Percentiles rank a stretch among this genome's conserved stretches.
Conservation (phyloP, 2,329 filamentous ascomycete species). For the Alternaria arborescens region DNA sequence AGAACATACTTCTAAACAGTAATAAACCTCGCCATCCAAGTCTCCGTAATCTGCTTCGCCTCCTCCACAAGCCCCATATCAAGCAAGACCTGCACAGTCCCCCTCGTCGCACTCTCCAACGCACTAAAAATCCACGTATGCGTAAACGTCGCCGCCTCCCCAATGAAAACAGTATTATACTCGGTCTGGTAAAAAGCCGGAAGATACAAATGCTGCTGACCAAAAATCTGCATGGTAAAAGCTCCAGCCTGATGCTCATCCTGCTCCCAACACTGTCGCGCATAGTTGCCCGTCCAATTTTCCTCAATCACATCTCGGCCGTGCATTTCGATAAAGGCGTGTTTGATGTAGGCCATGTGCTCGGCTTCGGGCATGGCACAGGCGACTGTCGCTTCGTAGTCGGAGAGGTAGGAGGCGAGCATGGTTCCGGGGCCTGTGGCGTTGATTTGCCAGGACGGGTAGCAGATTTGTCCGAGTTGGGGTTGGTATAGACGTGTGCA, state of each 20-base stretch:
- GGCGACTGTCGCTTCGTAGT: neutral
- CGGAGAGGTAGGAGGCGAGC: constrained; percentile 45
- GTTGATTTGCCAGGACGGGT: constrained; percentile 72
- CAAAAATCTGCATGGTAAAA: constrained; percentile 66
- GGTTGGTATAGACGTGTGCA: constrained; percentile 67
- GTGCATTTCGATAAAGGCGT: constrained; percentile 70
- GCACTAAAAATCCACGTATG: constrained; percentile 73
- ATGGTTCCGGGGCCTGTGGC: constrained; percentile 64
- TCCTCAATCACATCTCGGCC: constrained; percentile 61
- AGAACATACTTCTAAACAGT: neutral
- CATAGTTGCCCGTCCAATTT: constrained; percentile 69
- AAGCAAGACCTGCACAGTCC: constrained; percentile 68
- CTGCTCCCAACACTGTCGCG: constrained; percentile 69
- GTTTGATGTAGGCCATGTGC: constrained; percentile 68
- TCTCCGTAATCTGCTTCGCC: constrained; percentile 67
- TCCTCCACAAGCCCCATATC: constrained; percentile 71
- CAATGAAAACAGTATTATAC: constrained; percentile 69
- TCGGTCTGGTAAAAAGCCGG: constrained; percentile 74
- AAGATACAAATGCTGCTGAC: constrained; percentile 72
- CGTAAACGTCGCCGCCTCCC: constrained; percentile 65
- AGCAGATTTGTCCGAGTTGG: constrained; percentile 67
- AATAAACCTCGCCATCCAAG: constrained; percentile 74
- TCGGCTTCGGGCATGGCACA: constrained; percentile 3
- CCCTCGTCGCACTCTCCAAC: constrained; percentile 69
- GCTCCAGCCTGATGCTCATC: constrained; percentile 67